These are phyloP conservation scores for Pholiota microspora DNA, from an alignment of 768 basidiomycete species.

Conservation along the genomic window DNA sequence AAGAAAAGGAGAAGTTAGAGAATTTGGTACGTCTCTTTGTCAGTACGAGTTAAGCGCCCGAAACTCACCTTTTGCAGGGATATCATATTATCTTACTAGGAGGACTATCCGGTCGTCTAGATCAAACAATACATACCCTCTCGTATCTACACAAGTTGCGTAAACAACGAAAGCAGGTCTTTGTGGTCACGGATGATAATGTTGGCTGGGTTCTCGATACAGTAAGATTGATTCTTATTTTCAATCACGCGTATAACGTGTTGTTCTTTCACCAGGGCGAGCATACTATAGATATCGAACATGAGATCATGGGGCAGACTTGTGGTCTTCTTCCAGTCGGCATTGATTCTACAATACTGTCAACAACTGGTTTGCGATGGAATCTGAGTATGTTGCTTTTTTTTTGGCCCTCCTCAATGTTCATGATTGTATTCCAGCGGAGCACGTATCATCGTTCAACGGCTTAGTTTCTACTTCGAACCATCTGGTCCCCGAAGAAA, in stretches of 20 bases:
- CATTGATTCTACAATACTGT: conserved; percentile 69
- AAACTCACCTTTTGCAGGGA: conserved; percentile 26
- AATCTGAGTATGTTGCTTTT: conserved; percentile 77
- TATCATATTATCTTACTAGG: conserved; percentile 80
- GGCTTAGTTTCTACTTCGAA: conserved; percentile 93
- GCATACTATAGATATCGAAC: conserved; percentile 77
- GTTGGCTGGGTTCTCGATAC: conserved; percentile 83
- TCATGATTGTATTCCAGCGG: conserved; percentile 34
- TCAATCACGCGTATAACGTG: not conserved
- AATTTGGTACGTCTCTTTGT: conserved; percentile 30
- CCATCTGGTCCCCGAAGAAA: conserved; percentile 70
- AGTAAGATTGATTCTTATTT: not conserved
- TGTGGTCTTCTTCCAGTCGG: conserved; percentile 97
- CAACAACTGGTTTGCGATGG: conserved; percentile 87
- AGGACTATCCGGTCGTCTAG: conserved; percentile 86
- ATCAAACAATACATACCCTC: conserved; percentile 91
- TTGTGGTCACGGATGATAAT: conserved; percentile 86
- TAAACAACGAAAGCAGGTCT: conserved; percentile 53
- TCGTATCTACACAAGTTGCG: conserved; percentile 83
- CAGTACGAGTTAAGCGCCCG: not conserved
- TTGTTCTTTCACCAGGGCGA: conserved; percentile 56
- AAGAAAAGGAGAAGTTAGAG: conserved; percentile 50
- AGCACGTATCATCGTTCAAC: conserved; percentile 73
- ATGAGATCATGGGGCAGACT: conserved; percentile 72
- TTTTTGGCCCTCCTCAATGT: not conserved